Evolutionary conservation across 805 yeast genomes (phyloP).

Genomic region (Sungouiella thailandica): DNA sequence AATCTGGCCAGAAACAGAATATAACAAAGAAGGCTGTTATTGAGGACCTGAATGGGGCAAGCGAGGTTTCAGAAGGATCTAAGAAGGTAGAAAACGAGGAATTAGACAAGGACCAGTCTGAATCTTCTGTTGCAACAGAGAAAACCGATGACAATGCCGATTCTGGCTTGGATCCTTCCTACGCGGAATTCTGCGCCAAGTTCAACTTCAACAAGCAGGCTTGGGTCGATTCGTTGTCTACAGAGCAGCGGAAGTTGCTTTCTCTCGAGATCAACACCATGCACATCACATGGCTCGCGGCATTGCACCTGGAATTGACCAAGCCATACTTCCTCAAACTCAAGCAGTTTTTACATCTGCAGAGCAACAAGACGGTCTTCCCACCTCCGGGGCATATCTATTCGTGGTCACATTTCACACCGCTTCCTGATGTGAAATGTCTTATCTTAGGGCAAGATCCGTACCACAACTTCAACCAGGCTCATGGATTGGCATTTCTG

Average conservation of each 20-base stretch:
- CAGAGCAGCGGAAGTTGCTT: slow-evolving; percentile 49
- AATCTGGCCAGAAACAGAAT: too few relatives aligned
- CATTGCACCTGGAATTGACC: slow-evolving; percentile 64
- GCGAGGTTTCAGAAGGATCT: too few relatives aligned
- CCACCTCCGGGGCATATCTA: slow-evolving; percentile 78
- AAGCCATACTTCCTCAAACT: slow-evolving; percentile 79
- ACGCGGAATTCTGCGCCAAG: slow-evolving; percentile 5
- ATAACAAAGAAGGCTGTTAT: background rate
- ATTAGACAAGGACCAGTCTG: background rate
- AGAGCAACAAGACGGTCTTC: slow-evolving; percentile 53
- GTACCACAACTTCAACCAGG: slow-evolving; percentile 87
- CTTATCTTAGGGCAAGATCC: slow-evolving; percentile 95
- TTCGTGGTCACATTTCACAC: slow-evolving; percentile 88
- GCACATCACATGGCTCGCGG: slow-evolving; percentile 74
- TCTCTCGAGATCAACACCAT: slow-evolving; percentile 64
- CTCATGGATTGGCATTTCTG: slow-evolving; percentile 94
- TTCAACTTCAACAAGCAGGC: slow-evolving; percentile 43
- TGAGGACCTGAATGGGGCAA: background rate
- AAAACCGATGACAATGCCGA: background rate
- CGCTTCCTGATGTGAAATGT: slow-evolving; percentile 67
- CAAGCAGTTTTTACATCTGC: slow-evolving; percentile 56
- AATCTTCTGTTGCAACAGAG: background rate
- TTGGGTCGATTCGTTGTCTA: slow-evolving; percentile 47
- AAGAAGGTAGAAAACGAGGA: background rate
- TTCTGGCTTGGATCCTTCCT: background rate